Evolutionary conservation across 306 rosid species (phyloP).

Genomic region (Prunus dulcis): DNA sequence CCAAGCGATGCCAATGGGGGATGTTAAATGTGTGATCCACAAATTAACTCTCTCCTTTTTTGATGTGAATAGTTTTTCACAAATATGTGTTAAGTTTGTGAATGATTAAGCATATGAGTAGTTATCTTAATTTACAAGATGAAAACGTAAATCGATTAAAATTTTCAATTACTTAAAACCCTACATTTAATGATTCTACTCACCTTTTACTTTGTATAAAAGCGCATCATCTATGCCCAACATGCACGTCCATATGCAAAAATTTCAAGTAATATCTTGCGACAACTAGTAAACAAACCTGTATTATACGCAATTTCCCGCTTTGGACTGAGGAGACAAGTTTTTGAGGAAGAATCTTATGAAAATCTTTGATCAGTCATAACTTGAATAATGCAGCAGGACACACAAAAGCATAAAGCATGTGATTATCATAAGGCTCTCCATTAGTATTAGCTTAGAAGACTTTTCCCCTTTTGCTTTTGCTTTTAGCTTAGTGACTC

Average conservation of each 20-base stretch:
- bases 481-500: constrained; percentile 4
- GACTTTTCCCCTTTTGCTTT: not conserved
- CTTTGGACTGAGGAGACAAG: not conserved
- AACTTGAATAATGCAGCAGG: not conserved
- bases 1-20: not conserved
- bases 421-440: not conserved
- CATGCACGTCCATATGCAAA: not conserved
- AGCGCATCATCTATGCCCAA: not conserved
- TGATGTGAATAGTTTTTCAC: not conserved
- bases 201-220: not conserved
- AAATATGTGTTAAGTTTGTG: no score
- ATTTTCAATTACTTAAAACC: not conserved
- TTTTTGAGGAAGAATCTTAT: not conserved
- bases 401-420: not conserved
- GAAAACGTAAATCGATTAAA: no score
- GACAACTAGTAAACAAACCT: not conserved
- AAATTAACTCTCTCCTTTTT: not conserved
- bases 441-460: not conserved
- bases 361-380: not conserved
- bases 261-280: not conserved
- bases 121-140: no score
- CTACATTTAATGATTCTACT: not conserved
- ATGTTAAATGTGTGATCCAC: not conserved
- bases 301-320: not conserved
- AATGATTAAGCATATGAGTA: no score